Base-by-base conservation (phyloP, 192 early-diverging fungal species). In the Umbelopsis vinacea region DNA sequence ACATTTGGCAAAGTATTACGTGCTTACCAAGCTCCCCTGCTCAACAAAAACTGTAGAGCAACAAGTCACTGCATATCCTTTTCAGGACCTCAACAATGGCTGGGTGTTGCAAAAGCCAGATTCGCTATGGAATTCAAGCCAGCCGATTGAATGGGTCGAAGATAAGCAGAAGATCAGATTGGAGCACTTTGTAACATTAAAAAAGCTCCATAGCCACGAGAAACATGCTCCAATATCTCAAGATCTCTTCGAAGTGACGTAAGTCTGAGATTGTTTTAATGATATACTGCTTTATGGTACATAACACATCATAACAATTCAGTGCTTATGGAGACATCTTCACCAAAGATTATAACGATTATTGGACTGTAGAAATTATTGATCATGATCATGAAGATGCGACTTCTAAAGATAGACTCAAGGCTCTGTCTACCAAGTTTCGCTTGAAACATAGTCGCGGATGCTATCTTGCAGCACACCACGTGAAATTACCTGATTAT, bases 61-160 rank as follows among this genome's bases (percentile, higher is more conserved):
- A 72, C 90, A 94, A 80, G 90, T 94, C 68, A 84, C 93, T 57
- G 87, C 89, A 10, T 89, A 92, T 45, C 95, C 94, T 54, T 84
- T 82, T 12, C 85, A 94, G 46, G 97, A 99, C 79, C 75, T 80
- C n/a, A 99, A 99, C 84, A 97, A 97, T 82, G 75, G 86, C 29
- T 99, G 90, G 90, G 79, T 87, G 9, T 84, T 87, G 67, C 69
- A 73, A 5, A 69, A 71, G 24, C 6, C 26, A 12, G 15, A 50
- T 21, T 37, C 67, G 22, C 33, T 60, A 14, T 75, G 74, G 19
- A 77, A 71, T 4, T 45, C 71, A 3, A 69, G 71, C 19, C 66
- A 72, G 26, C 45, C 82, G 2, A 73, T 84, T 2, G 86, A 93
- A 69, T 82, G 75, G 72, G 80, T 95, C 37, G 73, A 83, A 73